Evolutionary conservation across 148 eudicot species (phyloP).

Genomic region (Heliamphora exappendiculata): DNA sequence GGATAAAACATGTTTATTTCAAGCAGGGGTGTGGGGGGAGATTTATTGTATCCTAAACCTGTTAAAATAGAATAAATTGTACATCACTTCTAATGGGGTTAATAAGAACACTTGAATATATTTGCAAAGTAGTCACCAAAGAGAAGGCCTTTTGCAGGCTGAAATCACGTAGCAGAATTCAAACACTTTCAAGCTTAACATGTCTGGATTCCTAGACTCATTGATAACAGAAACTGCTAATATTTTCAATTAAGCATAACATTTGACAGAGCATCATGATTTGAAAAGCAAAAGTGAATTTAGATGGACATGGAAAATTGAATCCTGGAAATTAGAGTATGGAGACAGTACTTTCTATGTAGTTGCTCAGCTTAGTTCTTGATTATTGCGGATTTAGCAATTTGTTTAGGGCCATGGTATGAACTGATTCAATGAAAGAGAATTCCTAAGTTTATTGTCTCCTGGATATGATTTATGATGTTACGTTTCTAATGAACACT

Average conservation of each 20-base stretch:
- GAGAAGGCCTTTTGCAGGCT: not conserved
- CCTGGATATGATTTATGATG: not conserved
- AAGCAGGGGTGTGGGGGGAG: not conserved
- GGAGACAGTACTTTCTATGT: not conserved
- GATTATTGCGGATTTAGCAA: not conserved
- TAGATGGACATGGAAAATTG: not conserved
- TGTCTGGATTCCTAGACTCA: slow-evolving; percentile 1
- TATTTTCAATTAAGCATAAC: not conserved
- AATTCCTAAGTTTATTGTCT: not conserved
- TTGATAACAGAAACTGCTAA: not conserved
- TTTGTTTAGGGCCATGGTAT: not conserved
- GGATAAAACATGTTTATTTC: not conserved
- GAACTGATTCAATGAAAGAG: not conserved
- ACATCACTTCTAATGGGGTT: not conserved
- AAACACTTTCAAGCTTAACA: not conserved
- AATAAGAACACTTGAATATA: not conserved
- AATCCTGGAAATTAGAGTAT: not conserved
- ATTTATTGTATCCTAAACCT: not conserved
- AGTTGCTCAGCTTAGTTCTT: not conserved
- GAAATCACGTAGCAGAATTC: not conserved
- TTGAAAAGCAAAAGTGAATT: not conserved
- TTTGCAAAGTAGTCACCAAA: not conserved
- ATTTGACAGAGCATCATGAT: not conserved
- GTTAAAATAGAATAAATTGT: not conserved
- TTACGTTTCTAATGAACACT: not conserved